Evolutionary conservation across 768 basidiomycete genomes (phyloP).

Genomic region (Lactarius sp.): DNA sequence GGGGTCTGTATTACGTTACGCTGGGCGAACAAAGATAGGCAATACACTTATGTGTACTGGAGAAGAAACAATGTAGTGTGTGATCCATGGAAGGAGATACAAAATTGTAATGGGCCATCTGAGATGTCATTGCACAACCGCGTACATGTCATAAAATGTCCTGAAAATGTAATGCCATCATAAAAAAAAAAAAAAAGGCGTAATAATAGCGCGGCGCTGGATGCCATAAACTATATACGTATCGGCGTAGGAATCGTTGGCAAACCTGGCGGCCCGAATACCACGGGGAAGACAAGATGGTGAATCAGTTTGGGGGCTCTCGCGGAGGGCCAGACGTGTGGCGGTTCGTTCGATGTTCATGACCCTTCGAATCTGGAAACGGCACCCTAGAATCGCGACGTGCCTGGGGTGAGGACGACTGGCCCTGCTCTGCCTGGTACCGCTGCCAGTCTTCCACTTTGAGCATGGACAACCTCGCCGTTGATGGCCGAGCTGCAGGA

Average conservation of each 20-base stretch:
- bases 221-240: constrained; percentile 23
- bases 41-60: constrained; percentile 5
- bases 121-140: constrained; percentile 16
- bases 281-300: constrained; percentile 1
- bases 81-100: constrained; percentile 16
- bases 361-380: constrained; percentile 46
- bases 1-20: constrained; percentile 17
- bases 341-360: constrained; percentile 31
- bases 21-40: constrained; percentile 3
- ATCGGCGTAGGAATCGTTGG: constrained; percentile 13
- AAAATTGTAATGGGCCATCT: constrained; percentile 7
- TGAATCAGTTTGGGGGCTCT: constrained; percentile 36
- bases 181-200: constrained; percentile 1
- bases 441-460: constrained; percentile 86
- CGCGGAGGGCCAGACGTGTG: constrained; percentile 35
- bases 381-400: constrained; percentile 44
- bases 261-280: neutral
- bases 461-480: constrained; percentile 64
- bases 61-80: constrained; percentile 1
- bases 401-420: constrained; percentile 19
- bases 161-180: constrained; percentile 12
- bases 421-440: constrained; percentile 50
- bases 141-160: constrained; percentile 13
- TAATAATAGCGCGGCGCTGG: constrained; percentile 15
- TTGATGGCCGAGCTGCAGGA: constrained; percentile 35